Percentiles rank a stretch among this genome's conserved stretches.
Conservation (phyloP, 176 grass and related monocot species). For the Tillandsia fasciculata region DNA sequence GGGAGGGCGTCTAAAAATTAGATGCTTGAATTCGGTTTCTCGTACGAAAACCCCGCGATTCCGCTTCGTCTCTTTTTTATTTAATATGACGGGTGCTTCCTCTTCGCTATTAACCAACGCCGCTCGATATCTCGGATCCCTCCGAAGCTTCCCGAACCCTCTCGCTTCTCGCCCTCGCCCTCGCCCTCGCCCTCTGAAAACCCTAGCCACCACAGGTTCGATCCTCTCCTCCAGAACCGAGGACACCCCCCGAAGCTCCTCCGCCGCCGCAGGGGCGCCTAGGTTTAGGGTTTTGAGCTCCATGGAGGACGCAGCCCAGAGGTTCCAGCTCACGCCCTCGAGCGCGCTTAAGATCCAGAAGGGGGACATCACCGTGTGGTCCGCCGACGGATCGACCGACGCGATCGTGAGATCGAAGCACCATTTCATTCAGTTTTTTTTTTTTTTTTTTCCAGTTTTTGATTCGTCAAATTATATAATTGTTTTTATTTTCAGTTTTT, state of each 20-base stretch:
- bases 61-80: too few relatives aligned
- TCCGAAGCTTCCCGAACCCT: not conserved
- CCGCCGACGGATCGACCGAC: conserved; percentile 66
- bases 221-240: not conserved
- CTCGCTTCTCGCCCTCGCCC: not conserved
- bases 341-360: conserved; percentile 61
- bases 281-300: conserved; percentile 8
- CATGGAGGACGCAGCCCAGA: conserved; percentile 20
- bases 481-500: not conserved
- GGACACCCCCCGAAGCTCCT: not conserved
- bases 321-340: conserved; percentile 49
- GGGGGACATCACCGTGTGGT: conserved; percentile 79
- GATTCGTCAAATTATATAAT: not conserved
- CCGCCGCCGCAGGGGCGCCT: too few relatives aligned
- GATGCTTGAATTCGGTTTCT: not conserved
- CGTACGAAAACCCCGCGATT: not conserved
- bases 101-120: not conserved
- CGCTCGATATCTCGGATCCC: conserved; percentile 1
- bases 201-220: not conserved
- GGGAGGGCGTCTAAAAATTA: too few relatives aligned
- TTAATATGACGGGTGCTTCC: not conserved
- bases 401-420: conserved; percentile 47
- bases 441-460: not conserved
- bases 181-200: not conserved
- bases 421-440: not conserved